phyloP scores from a whole-genome alignment of 1,284 basidiomycete species.

The Agroathelia rolfsii region DNA sequence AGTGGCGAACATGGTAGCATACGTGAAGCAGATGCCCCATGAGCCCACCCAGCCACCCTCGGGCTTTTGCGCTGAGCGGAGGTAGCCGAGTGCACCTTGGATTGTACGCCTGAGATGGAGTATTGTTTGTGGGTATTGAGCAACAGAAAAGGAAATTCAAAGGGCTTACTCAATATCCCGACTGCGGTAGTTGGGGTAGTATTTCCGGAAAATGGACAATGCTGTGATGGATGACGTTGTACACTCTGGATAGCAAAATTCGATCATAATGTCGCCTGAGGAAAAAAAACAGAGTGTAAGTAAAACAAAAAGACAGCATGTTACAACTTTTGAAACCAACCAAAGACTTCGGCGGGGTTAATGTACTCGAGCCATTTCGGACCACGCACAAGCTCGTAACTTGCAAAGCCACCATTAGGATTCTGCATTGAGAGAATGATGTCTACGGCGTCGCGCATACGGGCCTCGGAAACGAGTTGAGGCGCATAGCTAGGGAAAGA shows the following conservation, averaged over 20 bases:
- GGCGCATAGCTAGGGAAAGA: slow-evolving; percentile 48
- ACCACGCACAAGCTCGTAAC: slow-evolving; percentile 87
- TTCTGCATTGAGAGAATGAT: slow-evolving; percentile 87
- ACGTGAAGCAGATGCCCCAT: slow-evolving; percentile 96
- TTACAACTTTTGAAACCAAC: slow-evolving; percentile 43
- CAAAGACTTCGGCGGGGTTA: slow-evolving; percentile 92
- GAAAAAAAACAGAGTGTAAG: background rate
- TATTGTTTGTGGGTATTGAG: slow-evolving; percentile 6
- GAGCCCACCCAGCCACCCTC: slow-evolving; percentile 96
- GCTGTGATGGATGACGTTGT: slow-evolving; percentile 90
- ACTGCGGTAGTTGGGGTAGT: slow-evolving; percentile 74
- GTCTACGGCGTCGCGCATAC: slow-evolving; percentile 84
- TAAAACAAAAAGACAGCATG: slow-evolving; percentile 1
- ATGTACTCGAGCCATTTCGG: slow-evolving; percentile 73
- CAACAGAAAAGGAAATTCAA: background rate
- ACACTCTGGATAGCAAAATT: slow-evolving; percentile 91
- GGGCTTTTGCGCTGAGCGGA: slow-evolving; percentile 71
- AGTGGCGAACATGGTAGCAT: slow-evolving; percentile 93
- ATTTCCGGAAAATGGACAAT: slow-evolving; percentile 73
- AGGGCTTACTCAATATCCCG: slow-evolving; percentile 68
- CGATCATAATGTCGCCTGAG: slow-evolving; percentile 87
- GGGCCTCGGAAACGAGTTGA: slow-evolving; percentile 63
- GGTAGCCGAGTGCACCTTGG: slow-evolving; percentile 65
- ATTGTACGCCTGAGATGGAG: slow-evolving; percentile 43
- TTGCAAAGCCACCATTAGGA: slow-evolving; percentile 83